A percentile compares a stretch with the other conserved stretches of the same genome.
Conservation (phyloP, 768 basidiomycete species). For the Boletus sp. region DNA sequence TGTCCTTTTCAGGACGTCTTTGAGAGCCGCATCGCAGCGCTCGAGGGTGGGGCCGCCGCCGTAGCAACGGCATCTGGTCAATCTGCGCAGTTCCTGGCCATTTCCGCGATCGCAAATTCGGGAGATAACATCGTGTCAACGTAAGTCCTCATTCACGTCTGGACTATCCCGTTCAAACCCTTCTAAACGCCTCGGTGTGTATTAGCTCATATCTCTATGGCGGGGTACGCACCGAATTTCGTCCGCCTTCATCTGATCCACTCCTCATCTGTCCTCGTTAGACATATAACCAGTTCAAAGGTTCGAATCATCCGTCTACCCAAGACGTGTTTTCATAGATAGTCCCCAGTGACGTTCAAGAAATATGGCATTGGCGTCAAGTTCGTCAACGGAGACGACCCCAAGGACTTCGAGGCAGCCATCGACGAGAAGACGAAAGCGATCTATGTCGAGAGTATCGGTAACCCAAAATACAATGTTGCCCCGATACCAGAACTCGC, state of each 20-base stretch:
- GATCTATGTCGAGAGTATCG: conserved; percentile 57
- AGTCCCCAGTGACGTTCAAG: conserved; percentile 46
- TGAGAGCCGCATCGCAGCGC: conserved; percentile 59
- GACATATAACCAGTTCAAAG: conserved; percentile 68
- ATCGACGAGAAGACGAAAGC: conserved; percentile 61
- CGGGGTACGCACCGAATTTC: conserved; percentile 40
- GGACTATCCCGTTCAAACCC: neutral
- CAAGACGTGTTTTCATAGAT: neutral
- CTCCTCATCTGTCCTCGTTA: conserved; percentile 16
- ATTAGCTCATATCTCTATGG: conserved; percentile 53
- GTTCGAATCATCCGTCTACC: conserved; percentile 20
- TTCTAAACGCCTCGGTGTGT: too few species aligned
- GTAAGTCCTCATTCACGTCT: conserved; percentile 28
- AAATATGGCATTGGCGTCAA: conserved; percentile 53
- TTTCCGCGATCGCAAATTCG: conserved; percentile 45
- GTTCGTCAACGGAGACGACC: conserved; percentile 47
- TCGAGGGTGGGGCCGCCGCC: conserved; percentile 62
- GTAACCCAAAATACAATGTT: conserved; percentile 60
- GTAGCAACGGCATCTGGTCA: conserved; percentile 57
- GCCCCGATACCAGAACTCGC: conserved; percentile 55
- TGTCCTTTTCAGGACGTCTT: too few species aligned
- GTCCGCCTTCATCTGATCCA: neutral
- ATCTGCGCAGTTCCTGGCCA: conserved; percentile 59
- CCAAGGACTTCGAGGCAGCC: conserved; percentile 44
- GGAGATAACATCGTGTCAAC: conserved; percentile 69